phyloP scores from a whole-genome alignment of 352 stramenopile species.

The Phytophthora fragariaefolia region DNA sequence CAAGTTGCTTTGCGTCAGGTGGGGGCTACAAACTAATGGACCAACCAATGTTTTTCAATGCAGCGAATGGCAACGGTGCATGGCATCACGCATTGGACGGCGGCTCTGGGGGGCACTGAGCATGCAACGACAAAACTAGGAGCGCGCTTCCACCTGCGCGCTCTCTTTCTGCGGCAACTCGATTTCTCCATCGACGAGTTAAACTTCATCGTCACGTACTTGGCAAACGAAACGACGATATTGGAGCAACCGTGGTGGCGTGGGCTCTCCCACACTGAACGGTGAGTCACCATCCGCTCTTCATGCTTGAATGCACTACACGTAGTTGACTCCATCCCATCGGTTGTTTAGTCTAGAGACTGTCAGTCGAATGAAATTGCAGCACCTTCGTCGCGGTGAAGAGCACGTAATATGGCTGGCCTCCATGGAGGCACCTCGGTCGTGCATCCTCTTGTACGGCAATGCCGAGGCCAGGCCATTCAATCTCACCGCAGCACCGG shows the following conservation, averaged over 20 bases:
- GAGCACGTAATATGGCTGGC: slow-evolving; percentile 50
- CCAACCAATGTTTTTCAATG: neutral
- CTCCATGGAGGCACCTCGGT: slow-evolving; percentile 42
- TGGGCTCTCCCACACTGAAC: slow-evolving; percentile 40
- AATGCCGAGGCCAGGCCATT: slow-evolving; percentile 48
- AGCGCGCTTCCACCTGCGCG: slow-evolving; percentile 49
- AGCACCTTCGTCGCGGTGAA: slow-evolving; percentile 43
- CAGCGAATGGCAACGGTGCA: slow-evolving; percentile 38
- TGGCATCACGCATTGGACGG: slow-evolving; percentile 36
- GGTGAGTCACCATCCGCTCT: slow-evolving; percentile 21
- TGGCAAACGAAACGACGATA: slow-evolving; percentile 48
- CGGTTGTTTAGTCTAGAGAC: slow-evolving; percentile 38
- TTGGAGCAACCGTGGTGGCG: slow-evolving; percentile 49
- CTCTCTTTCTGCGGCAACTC: slow-evolving; percentile 47
- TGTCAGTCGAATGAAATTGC: slow-evolving; percentile 46
- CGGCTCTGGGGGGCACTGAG: slow-evolving; percentile 23
- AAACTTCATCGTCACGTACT: slow-evolving; percentile 55
- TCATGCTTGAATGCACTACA: neutral
- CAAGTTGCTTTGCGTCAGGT: neutral
- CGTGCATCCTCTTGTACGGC: slow-evolving; percentile 51
- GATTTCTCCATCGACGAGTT: slow-evolving; percentile 53
- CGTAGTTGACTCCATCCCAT: neutral
- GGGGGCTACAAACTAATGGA: neutral
- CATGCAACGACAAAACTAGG: slow-evolving; percentile 52
- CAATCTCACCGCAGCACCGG: slow-evolving; percentile 29